Evolutionary conservation across 1,139 yeast species (phyloP).

Genomic region (Taphrina betulina): DNA sequence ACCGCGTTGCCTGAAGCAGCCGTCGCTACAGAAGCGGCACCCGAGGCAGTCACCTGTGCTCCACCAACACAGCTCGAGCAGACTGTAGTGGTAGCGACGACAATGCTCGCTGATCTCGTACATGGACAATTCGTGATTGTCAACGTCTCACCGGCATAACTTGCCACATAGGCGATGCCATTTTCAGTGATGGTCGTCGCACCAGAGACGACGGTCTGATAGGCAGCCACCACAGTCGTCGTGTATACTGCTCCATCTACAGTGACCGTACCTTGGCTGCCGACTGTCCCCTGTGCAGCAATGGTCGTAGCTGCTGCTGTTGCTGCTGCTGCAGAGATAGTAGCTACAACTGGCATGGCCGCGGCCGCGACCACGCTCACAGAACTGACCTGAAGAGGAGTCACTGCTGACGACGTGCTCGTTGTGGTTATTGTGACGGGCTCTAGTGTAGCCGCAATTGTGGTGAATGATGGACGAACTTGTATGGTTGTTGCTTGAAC

Average conservation of each 20-base stretch:
- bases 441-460: neutral
- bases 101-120: conserved; percentile 12
- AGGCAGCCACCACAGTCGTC: conserved; percentile 16
- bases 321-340: neutral
- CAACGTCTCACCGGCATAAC: conserved; percentile 17
- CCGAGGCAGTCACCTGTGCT: neutral
- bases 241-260: conserved; percentile 11
- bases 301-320: neutral
- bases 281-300: conserved; percentile 5
- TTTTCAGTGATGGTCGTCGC: conserved; percentile 16
- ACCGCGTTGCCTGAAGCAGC: neutral
- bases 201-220: conserved; percentile 2
- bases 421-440: neutral
- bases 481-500: neutral
- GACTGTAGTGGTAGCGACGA: conserved; percentile 12
- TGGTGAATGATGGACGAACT: neutral
- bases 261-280: conserved; percentile 13
- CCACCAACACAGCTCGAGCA: conserved; percentile 9
- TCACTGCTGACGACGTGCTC: neutral
- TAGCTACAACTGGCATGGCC: neutral
- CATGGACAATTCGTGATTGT: conserved; percentile 19
- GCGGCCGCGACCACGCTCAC: neutral
- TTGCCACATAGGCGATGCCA: conserved; percentile 22
- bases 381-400: neutral
- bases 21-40: conserved; percentile 6